These are phyloP conservation scores for Pyrenophora graminea DNA, from an alignment of 2,329 filamentous ascomycete genomes.

Conservation along the genomic window DNA sequence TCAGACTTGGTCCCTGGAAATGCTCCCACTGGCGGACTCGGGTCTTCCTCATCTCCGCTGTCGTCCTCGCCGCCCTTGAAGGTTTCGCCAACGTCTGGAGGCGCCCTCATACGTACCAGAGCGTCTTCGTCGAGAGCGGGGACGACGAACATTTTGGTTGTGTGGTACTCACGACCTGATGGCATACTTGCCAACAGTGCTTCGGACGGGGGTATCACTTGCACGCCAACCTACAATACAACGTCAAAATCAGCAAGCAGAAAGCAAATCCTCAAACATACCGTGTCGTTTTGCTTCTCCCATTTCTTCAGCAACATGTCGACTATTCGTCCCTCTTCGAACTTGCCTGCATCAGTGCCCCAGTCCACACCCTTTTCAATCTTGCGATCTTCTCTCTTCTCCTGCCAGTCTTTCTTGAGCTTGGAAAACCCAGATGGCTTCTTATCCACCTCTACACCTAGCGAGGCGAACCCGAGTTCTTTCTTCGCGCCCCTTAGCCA, in stretches of 20 bases:
- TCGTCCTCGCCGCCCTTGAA: constrained; percentile 45
- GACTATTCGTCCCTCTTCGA: constrained; percentile 83
- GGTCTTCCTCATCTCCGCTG: constrained; percentile 43
- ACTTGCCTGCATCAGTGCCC: constrained; percentile 81
- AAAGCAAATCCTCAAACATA: constrained; percentile 51
- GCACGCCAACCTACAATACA: constrained; percentile 70
- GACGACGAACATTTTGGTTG: constrained; percentile 68
- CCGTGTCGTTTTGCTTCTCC: constrained; percentile 90
- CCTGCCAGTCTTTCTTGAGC: constrained; percentile 74
- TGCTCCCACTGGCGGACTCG: constrained; percentile 36
- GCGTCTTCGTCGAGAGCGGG: constrained; percentile 67
- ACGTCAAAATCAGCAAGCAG: constrained; percentile 4
- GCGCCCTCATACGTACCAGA: constrained; percentile 63
- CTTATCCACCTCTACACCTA: constrained; percentile 44
- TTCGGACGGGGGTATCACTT: constrained; percentile 71
- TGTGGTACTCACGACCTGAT: constrained; percentile 84
- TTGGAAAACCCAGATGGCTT: constrained; percentile 64
- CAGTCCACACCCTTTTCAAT: constrained; percentile 73
- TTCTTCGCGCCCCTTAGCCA: constrained; percentile 80
- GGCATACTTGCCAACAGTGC: constrained; percentile 79
- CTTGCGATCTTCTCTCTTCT: constrained; percentile 77
- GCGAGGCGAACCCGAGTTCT: constrained; percentile 67
- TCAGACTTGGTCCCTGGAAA: constrained; percentile 44
- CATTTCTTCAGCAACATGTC: constrained; percentile 88
- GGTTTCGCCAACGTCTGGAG: constrained; percentile 55